A percentile compares a stretch with the other conserved stretches of the same genome.
Conservation (phyloP, 495 filamentous ascomycete species). For the Aspergillus biplanus region DNA sequence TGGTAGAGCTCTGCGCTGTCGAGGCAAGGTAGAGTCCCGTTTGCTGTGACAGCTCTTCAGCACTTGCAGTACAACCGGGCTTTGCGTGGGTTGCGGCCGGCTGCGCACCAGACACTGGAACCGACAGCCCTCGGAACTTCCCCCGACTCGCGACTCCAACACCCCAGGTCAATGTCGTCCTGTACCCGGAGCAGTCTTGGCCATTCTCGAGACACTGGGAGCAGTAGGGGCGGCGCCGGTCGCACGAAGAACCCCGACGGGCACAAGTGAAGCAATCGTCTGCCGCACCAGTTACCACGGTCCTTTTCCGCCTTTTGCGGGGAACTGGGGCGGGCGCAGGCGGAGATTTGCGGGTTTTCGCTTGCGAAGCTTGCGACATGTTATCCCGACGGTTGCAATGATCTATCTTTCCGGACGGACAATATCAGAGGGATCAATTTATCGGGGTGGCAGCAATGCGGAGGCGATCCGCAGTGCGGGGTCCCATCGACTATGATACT, state of each 20-base stretch:
- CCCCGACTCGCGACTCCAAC: conserved; percentile 95
- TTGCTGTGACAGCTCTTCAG: conserved; percentile 1
- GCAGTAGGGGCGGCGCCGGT: conserved; percentile 92
- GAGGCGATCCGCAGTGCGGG: conserved; percentile 26
- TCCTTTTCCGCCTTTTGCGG: conserved; percentile 84
- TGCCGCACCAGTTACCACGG: conserved; percentile 83
- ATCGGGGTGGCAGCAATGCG: conserved; percentile 19
- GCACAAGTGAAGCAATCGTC: conserved; percentile 96
- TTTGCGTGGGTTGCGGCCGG: conserved; percentile 24
- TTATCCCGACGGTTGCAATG: background rate
- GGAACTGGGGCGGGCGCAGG: conserved; percentile 32
- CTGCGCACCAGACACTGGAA: conserved; percentile 66
- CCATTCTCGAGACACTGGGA: conserved; percentile 90
- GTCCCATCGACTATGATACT: conserved; percentile 26
- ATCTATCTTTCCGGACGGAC: conserved; percentile 7
- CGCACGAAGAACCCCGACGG: conserved; percentile 81
- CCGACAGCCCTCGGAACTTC: conserved; percentile 85
- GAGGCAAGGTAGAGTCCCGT: background rate
- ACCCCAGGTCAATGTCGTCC: conserved; percentile 96
- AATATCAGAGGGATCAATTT: conserved; percentile 5
- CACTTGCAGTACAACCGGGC: conserved; percentile 11
- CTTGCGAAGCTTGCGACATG: conserved; percentile 33
- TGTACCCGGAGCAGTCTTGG: conserved; percentile 95
- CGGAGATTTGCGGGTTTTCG: conserved; percentile 34
- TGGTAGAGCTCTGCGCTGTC: background rate